phyloP scores from a whole-genome alignment of 169 alveolate species.

The Plasmodium knowlesi region DNA sequence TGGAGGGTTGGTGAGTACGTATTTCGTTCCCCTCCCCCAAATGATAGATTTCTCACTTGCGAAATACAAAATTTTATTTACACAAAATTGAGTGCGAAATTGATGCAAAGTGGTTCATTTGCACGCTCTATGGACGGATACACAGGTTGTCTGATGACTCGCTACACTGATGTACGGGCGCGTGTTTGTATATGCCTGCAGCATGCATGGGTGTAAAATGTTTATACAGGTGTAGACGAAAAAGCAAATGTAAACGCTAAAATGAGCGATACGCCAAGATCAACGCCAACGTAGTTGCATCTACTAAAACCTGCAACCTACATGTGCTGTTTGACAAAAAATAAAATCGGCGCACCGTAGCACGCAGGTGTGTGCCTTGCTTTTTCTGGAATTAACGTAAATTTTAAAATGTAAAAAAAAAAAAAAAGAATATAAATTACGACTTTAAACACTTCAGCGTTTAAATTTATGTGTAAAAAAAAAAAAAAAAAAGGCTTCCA shows the following conservation, averaged over 20 bases:
- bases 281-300: neutral
- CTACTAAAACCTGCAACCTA: conserved; percentile 5
- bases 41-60: neutral
- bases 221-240: neutral
- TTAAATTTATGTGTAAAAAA: conserved; percentile 14
- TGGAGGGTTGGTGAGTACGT: neutral
- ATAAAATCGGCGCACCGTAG: neutral
- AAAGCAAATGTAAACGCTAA: neutral
- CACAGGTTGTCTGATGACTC: neutral
- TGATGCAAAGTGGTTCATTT: neutral
- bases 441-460: conserved; percentile 14
- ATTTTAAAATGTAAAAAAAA: neutral
- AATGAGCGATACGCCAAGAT: neutral
- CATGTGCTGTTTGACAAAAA: conserved; percentile 40
- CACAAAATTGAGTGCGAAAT: neutral
- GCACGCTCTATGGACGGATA: neutral
- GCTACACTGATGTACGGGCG: neutral
- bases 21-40: neutral
- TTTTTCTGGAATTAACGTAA: conserved; percentile 4
- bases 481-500: conserved; percentile 25
- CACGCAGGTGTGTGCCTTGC: neutral
- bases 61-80: conserved; percentile 9
- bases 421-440: neutral
- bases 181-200: neutral
- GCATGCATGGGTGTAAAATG: neutral